phyloP scores from a whole-genome alignment of 2,329 filamentous ascomycete genomes.

The Monilinia laxa region DNA sequence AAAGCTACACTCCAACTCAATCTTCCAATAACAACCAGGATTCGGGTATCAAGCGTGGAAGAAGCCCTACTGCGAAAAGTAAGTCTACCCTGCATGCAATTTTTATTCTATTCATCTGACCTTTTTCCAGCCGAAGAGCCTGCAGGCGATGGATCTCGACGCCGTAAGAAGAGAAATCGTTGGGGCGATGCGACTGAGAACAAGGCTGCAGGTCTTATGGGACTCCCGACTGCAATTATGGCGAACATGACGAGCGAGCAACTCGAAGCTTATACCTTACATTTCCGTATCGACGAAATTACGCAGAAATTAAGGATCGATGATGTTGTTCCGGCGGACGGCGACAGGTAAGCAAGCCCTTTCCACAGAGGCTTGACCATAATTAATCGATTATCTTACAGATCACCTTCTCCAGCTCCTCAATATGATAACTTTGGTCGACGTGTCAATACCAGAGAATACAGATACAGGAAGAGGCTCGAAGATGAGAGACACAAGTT shows the following conservation, averaged over 20 bases:
- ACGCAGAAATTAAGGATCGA: slow-evolving; percentile 99
- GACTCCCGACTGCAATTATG: slow-evolving; percentile 91
- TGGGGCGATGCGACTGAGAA: slow-evolving; percentile 98
- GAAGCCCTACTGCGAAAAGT: slow-evolving; percentile 79
- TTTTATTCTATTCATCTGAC: slow-evolving; percentile 23
- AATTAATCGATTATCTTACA: slow-evolving; percentile 43
- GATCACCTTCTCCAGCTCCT: slow-evolving; percentile 91
- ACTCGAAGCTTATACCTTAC: slow-evolving; percentile 93
- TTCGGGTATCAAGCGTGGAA: slow-evolving; percentile 72
- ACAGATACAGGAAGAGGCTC: slow-evolving; percentile 94
- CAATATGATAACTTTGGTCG: slow-evolving; percentile 99
- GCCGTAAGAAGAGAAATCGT: slow-evolving; percentile 96
- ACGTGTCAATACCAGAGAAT: slow-evolving; percentile 98
- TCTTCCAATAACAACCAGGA: slow-evolving; percentile 32
- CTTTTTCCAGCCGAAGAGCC: slow-evolving; percentile 36
- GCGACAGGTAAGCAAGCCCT: slow-evolving; percentile 71
- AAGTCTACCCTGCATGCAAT: slow-evolving; percentile 41
- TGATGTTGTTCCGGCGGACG: slow-evolving; percentile 95
- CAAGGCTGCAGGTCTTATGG: slow-evolving; percentile 97
- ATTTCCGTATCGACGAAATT: slow-evolving; percentile 97
- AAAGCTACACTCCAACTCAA: slow-evolving; percentile 35
- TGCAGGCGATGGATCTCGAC: slow-evolving; percentile 69
- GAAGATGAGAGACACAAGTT: slow-evolving; percentile 99
- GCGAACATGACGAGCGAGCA: slow-evolving; percentile 98
- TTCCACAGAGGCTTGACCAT: slow-evolving; percentile 4